These are phyloP conservation scores for Yamadazyma mexicana DNA, from an alignment of 1,139 yeast species.

Conservation along the genomic window DNA sequence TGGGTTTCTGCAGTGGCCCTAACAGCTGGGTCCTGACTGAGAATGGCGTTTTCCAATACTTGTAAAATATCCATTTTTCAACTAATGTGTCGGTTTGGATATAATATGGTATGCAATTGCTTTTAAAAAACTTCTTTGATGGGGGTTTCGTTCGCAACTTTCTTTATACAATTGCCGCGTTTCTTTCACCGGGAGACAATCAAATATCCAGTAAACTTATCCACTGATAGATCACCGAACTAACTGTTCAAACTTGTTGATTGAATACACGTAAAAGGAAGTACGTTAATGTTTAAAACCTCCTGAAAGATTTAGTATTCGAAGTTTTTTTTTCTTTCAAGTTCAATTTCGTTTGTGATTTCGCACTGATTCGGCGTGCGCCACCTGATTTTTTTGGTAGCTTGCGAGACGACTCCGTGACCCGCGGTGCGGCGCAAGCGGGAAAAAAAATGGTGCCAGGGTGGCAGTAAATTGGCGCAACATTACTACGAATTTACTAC, in stretches of 20 bases:
- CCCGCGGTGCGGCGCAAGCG: neutral
- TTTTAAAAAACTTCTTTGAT: neutral
- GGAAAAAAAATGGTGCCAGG: neutral
- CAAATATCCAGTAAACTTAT: too few species aligned
- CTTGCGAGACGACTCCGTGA: too few species aligned
- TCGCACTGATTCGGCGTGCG: neutral
- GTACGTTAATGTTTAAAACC: neutral
- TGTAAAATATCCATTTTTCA: constrained; percentile 70
- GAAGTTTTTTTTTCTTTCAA: neutral
- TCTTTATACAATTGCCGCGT: neutral
- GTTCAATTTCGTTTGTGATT: neutral
- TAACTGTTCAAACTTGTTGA: neutral
- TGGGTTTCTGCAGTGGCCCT: constrained; percentile 83
- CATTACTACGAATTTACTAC: too few species aligned
- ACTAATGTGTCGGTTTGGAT: too few species aligned
- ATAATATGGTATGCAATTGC: neutral
- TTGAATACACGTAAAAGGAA: too few species aligned
- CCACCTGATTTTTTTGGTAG: neutral
- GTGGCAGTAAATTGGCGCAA: too few species aligned
- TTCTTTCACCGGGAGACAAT: neutral
- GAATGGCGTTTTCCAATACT: constrained; percentile 75
- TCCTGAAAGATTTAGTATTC: neutral
- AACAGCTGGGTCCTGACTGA: constrained; percentile 62
- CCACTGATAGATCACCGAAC: too few species aligned
- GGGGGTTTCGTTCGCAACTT: neutral